Percentiles rank a stretch among this genome's conserved stretches.
Conservation (phyloP, 106 monocot species). For the Gastrodia elata region DNA sequence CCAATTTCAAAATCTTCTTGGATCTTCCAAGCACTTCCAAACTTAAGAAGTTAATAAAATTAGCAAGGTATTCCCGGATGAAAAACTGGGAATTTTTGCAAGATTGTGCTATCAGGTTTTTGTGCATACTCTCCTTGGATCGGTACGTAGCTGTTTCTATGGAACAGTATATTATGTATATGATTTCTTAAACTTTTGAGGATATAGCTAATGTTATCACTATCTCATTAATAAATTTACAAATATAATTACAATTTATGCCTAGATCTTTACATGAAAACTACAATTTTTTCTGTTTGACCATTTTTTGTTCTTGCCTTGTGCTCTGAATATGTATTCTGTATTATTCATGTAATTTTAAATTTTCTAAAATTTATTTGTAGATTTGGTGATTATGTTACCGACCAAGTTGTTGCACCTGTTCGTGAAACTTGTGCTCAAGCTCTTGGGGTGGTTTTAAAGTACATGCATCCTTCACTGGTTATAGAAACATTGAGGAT, state of each 20-base stretch:
- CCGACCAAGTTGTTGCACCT: constrained; percentile 98
- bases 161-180: background rate
- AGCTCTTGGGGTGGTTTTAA: constrained; percentile 85
- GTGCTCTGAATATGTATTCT: background rate
- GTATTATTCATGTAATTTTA: constrained; percentile 3
- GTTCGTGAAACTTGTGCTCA: constrained; percentile 98
- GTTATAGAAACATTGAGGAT: constrained; percentile 75
- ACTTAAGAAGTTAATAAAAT: constrained; percentile 54
- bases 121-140: constrained; percentile 88
- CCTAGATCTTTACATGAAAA: background rate
- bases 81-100: constrained; percentile 98
- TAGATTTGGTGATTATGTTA: constrained; percentile 97
- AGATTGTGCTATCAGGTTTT: constrained; percentile 88
- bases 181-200: no score
- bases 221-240: no score
- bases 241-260: no score
- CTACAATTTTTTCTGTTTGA: background rate
- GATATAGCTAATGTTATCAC: no score
- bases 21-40: constrained; percentile 46
- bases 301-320: background rate
- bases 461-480: constrained; percentile 85
- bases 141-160: constrained; percentile 38
- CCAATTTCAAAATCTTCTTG: constrained; percentile 15
- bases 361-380: constrained; percentile 11
- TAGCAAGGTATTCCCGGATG: constrained; percentile 57